Conservation (phyloP, 768 basidiomycete genomes). For the button mushroom (Agaricus bisporus) region DNA sequence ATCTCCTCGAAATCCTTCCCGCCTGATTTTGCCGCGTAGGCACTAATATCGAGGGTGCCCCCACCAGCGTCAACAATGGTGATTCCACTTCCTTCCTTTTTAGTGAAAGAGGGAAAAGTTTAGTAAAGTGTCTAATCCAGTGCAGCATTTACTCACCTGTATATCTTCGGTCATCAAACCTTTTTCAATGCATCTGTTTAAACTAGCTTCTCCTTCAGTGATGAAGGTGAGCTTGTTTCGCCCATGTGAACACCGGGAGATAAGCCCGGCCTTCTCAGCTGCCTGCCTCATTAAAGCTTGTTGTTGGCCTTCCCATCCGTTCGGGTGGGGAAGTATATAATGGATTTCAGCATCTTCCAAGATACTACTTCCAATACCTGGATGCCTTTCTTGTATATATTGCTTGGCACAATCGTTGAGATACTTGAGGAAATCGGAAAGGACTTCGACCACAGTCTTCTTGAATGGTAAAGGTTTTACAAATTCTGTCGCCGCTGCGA, state of each 20-base stretch:
- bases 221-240: constrained; percentile 41
- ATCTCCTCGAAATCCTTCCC: constrained; percentile 36
- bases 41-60: constrained; percentile 53
- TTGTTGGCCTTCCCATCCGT: constrained; percentile 55
- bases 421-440: constrained; percentile 44
- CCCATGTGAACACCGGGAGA: constrained; percentile 24
- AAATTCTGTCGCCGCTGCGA: neutral
- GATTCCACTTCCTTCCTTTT: constrained; percentile 36
- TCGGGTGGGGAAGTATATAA: constrained; percentile 51
- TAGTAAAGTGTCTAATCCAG: neutral
- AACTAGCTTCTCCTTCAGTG: constrained; percentile 54
- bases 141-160: constrained; percentile 13
- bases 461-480: constrained; percentile 35
- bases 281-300: constrained; percentile 47
- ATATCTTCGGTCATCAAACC: constrained; percentile 30
- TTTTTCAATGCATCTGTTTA: constrained; percentile 45
- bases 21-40: constrained; percentile 29
- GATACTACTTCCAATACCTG: constrained; percentile 28
- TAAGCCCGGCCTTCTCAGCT: constrained; percentile 43
- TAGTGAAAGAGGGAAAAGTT: neutral
- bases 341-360: constrained; percentile 43
- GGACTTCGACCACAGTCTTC: constrained; percentile 33
- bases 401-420: constrained; percentile 33
- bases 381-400: constrained; percentile 42
- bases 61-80: constrained; percentile 55